Conservation (phyloP, 352 stramenopile species). For the Phytophthora meadii region DNA sequence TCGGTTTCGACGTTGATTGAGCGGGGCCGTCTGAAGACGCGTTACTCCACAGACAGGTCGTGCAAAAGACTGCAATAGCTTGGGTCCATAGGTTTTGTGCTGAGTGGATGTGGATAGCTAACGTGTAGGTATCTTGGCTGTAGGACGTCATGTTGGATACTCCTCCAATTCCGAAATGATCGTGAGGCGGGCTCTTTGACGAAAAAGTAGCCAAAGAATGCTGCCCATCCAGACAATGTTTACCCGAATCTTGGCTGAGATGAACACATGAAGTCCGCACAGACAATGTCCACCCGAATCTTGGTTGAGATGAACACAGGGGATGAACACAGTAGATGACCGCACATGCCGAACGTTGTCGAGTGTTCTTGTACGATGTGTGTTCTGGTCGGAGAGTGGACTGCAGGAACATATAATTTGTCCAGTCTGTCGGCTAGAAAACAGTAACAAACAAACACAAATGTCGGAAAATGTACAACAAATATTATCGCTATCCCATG, state of each 20-base stretch:
- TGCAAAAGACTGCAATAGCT: slow-evolving; percentile 20
- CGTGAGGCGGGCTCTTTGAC: background rate
- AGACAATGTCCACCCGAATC: too few species aligned
- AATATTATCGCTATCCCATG: slow-evolving; percentile 23
- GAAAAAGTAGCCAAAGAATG: slow-evolving; percentile 35
- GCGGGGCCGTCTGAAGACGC: background rate
- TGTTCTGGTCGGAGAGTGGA: too few species aligned
- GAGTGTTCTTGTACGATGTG: too few species aligned
- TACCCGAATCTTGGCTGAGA: too few species aligned
- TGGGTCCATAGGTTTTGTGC: slow-evolving; percentile 15
- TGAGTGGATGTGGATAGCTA: slow-evolving; percentile 19
- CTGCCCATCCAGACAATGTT: slow-evolving; percentile 1
- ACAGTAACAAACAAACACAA: too few species aligned
- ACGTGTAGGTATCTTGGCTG: slow-evolving; percentile 17
- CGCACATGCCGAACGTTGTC: too few species aligned
- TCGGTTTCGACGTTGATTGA: slow-evolving; percentile 12
- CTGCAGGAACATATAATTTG: too few species aligned
- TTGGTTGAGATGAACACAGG: too few species aligned
- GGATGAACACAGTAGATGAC: too few species aligned
- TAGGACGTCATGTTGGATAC: slow-evolving; percentile 9
- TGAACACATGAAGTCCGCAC: too few species aligned
- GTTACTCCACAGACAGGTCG: slow-evolving; percentile 28
- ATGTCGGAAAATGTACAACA: slow-evolving; percentile 25
- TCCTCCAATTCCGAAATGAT: slow-evolving; percentile 15
- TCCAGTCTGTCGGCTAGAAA: too few species aligned